Evolutionary conservation across 2,329 filamentous ascomycete species (phyloP).

Genomic region (Aspergillus melleus): DNA sequence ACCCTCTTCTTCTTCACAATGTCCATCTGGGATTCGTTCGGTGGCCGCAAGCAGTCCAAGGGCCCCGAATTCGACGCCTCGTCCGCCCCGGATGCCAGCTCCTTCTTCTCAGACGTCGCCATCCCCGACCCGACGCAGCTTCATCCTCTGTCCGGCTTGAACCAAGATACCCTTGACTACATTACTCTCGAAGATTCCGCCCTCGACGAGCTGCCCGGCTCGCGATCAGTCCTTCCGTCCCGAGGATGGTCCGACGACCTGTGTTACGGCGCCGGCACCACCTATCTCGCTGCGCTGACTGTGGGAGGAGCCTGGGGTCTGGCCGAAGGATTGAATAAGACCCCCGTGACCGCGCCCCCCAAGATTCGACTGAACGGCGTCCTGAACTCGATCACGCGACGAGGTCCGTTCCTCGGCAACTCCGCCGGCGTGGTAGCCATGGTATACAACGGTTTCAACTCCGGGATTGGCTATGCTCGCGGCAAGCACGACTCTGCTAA

Average conservation of each 20-base stretch:
- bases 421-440: conserved; percentile 94
- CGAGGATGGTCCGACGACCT: conserved; percentile 97
- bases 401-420: conserved; percentile 94
- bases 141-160: conserved; percentile 89
- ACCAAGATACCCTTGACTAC: conserved; percentile 93
- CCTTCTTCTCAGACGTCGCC: conserved; percentile 74
- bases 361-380: conserved; percentile 93
- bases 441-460: conserved; percentile 93
- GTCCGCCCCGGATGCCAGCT: conserved; percentile 75
- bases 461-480: conserved; percentile 72
- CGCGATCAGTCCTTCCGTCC: conserved; percentile 84
- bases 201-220: conserved; percentile 80
- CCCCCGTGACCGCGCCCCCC: conserved; percentile 70
- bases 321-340: conserved; percentile 79
- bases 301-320: conserved; percentile 90
- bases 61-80: conserved; percentile 67
- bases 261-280: conserved; percentile 94
- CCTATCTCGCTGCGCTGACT: conserved; percentile 83
- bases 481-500: conserved; percentile 90
- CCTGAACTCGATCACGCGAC: conserved; percentile 87
- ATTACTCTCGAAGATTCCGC: conserved; percentile 89
- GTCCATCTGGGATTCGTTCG: conserved; percentile 62
- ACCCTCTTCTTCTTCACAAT: conserved; percentile 39
- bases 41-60: conserved; percentile 60
- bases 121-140: conserved; percentile 85